These are phyloP conservation scores for Corymbia citriodora DNA, from an alignment of 441 rosid species.

Conservation along the genomic window DNA sequence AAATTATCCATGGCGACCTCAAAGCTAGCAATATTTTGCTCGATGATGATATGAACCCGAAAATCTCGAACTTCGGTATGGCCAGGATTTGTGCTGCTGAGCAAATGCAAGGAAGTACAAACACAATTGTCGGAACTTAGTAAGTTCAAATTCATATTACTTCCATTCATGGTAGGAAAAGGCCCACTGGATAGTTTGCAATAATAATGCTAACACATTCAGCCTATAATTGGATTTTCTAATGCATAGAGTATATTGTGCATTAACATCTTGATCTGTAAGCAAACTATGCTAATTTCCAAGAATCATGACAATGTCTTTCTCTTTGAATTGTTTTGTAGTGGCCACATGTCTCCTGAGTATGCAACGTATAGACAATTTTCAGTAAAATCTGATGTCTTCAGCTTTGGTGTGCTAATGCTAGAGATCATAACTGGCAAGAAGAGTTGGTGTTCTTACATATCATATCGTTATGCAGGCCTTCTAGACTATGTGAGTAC, in stretches of 20 bases:
- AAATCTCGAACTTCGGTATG: too few relatives aligned
- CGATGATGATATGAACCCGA: too few relatives aligned
- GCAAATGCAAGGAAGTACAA: neutral
- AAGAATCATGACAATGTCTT: neutral
- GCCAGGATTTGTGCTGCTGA: too few relatives aligned
- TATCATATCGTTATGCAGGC: too few relatives aligned
- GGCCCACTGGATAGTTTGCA: neutral
- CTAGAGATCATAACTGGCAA: too few relatives aligned
- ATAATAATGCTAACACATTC: neutral
- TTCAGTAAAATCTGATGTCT: neutral
- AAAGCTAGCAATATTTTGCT: too few relatives aligned
- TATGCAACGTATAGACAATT: neutral
- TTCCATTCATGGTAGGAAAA: neutral
- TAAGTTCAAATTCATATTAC: neutral
- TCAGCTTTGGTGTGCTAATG: too few relatives aligned
- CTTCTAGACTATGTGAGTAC: too few relatives aligned
- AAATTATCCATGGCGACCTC: too few relatives aligned
- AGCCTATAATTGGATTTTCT: neutral
- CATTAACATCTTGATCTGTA: neutral
- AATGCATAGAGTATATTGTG: neutral
- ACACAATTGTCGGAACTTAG: neutral
- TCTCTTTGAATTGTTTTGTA: rapidly evolving
- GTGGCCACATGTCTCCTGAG: neutral
- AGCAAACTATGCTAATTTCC: neutral
- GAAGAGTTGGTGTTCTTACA: too few relatives aligned